These are phyloP conservation scores for Candida corydali DNA, from an alignment of 805 yeast genomes.

Conservation along the genomic window DNA sequence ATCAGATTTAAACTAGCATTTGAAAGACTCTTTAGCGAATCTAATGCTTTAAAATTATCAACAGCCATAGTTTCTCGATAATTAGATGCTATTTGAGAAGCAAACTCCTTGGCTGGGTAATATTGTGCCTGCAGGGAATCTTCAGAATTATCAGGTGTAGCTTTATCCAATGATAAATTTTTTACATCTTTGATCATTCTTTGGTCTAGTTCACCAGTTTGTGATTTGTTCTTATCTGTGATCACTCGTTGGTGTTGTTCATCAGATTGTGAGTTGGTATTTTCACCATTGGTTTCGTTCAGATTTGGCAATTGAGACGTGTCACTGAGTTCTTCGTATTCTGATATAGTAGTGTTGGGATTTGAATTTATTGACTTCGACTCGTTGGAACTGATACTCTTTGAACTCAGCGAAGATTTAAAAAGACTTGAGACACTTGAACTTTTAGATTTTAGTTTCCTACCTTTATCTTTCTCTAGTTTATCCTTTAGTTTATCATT, in stretches of 20 bases:
- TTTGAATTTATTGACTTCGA: background rate
- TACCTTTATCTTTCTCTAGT: background rate
- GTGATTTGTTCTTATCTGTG: background rate
- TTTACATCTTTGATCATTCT: background rate
- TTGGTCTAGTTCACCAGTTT: too few relatives aligned
- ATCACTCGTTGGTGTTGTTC: too few relatives aligned
- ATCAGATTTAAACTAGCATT: background rate
- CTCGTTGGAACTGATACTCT: background rate
- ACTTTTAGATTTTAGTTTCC: background rate
- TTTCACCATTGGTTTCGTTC: too few relatives aligned
- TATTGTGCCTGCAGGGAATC: background rate
- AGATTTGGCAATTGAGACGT: too few relatives aligned
- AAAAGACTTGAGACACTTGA: background rate
- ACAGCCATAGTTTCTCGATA: constrained; percentile 5
- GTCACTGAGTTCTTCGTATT: too few relatives aligned
- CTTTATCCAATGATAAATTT: background rate
- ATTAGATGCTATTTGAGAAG: constrained; percentile 7
- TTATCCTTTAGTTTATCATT: constrained; percentile 11
- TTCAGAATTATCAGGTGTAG: background rate
- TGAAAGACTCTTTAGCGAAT: background rate
- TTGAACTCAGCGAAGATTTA: constrained; percentile 2
- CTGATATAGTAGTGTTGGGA: too few relatives aligned
- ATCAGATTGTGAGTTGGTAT: background rate
- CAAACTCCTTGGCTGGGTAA: constrained; percentile 2
- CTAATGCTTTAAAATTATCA: background rate